These are phyloP conservation scores for Diaporthe nobilis DNA, from an alignment of 2,329 filamentous ascomycete species.

Conservation along the genomic window DNA sequence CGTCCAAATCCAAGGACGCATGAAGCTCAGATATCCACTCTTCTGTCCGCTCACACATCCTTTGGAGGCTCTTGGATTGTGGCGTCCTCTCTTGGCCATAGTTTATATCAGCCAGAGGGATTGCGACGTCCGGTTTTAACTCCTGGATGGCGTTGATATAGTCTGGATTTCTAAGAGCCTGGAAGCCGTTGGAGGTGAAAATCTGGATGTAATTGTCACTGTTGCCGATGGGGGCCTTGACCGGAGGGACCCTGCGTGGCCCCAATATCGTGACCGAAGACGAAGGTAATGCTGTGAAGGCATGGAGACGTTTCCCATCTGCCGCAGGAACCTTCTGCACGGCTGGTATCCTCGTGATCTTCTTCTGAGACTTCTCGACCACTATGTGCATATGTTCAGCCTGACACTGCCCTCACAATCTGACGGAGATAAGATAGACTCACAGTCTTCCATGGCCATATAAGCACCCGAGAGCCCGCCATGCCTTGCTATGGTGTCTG, in stretches of 20 bases:
- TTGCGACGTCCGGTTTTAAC: slow-evolving; percentile 84
- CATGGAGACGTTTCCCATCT: slow-evolving; percentile 74
- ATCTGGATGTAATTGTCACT: slow-evolving; percentile 80
- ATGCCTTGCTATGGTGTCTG: slow-evolving; percentile 81
- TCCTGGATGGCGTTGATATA: slow-evolving; percentile 76
- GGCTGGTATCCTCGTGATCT: slow-evolving; percentile 60
- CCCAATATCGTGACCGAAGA: slow-evolving; percentile 79
- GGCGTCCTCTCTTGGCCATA: slow-evolving; percentile 60
- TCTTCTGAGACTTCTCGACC: slow-evolving; percentile 62
- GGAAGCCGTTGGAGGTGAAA: slow-evolving; percentile 89
- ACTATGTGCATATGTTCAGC: slow-evolving; percentile 56
- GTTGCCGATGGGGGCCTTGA: slow-evolving; percentile 79
- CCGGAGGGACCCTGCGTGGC: slow-evolving; percentile 82
- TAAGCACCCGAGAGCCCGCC: slow-evolving; percentile 80
- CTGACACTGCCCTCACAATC: background rate
- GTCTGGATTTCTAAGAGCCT: slow-evolving; percentile 75
- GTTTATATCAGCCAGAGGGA: slow-evolving; percentile 82
- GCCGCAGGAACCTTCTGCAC: slow-evolving; percentile 53
- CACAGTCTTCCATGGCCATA: slow-evolving; percentile 93
- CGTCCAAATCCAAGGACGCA: slow-evolving; percentile 53
- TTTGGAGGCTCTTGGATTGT: slow-evolving; percentile 79
- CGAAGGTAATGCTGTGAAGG: slow-evolving; percentile 81
- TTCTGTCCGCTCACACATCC: slow-evolving; percentile 90
- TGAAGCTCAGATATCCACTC: slow-evolving; percentile 83
- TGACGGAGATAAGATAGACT: slow-evolving; percentile 52